Conservation (phyloP, 2,329 filamentous ascomycete genomes). For the Colletotrichum agaves region DNA sequence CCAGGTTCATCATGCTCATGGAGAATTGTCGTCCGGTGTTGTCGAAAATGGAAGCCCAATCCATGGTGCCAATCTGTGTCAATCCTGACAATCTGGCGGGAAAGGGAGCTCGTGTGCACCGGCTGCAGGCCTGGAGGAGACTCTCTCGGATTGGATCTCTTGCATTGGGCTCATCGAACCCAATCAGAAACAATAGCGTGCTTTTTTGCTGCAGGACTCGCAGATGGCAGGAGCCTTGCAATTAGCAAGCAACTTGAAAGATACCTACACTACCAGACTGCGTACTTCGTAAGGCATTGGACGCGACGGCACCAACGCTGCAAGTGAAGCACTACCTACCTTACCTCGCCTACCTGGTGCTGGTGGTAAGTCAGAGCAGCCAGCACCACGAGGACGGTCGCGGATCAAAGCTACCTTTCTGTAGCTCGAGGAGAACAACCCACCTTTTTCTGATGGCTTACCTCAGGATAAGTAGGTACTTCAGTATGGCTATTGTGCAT, state of each 20-base stretch:
- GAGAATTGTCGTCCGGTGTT: conserved; percentile 35
- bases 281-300: too few species aligned
- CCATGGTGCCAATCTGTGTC: conserved; percentile 33
- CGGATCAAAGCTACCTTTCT: conserved; percentile 18
- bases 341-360: not conserved
- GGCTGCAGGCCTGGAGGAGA: conserved; percentile 6
- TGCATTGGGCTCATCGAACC: conserved; percentile 15
- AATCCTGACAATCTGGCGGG: conserved; percentile 29
- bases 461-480: too few species aligned
- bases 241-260: not conserved
- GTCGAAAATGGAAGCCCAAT: conserved; percentile 16
- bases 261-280: not conserved
- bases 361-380: not conserved
- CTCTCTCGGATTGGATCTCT: not conserved
- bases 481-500: too few species aligned
- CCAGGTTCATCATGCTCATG: conserved; percentile 16
- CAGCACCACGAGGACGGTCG: conserved; percentile 1
- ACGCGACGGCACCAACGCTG: conserved; percentile 8
- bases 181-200: conserved; percentile 39
- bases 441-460: not conserved
- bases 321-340: not conserved
- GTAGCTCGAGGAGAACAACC: conserved; percentile 3
- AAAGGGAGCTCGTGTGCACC: conserved; percentile 35
- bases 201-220: conserved; percentile 29
- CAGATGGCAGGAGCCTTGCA: not conserved